Percentiles rank a stretch among this genome's conserved stretches.
phyloP scores from a whole-genome alignment of 1,284 basidiomycete species.

The Anthracocystis setariae region DNA sequence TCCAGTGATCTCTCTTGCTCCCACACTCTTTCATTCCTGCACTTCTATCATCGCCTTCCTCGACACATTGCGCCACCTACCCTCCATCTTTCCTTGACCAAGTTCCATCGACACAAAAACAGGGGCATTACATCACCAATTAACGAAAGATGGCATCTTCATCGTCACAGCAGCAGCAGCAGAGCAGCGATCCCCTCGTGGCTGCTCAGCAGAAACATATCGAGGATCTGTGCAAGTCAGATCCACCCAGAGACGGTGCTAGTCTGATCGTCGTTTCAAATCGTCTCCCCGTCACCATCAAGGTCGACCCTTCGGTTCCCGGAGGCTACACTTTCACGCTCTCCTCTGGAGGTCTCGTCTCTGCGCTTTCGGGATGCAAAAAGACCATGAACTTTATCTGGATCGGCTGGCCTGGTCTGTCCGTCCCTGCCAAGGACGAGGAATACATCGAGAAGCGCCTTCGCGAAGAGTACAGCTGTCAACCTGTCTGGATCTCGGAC shows the following conservation, averaged over 20 bases:
- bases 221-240: conserved; percentile 29
- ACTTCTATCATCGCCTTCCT: neutral
- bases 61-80: neutral
- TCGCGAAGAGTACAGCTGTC: conserved; percentile 93
- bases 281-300: conserved; percentile 77
- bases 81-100: no score
- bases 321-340: conserved; percentile 65
- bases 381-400: conserved; percentile 66
- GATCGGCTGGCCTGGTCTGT: conserved; percentile 67
- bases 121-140: no score
- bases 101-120: no score
- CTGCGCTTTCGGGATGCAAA: conserved; percentile 64
- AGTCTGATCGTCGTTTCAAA: conserved; percentile 95
- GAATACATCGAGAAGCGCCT: conserved; percentile 72
- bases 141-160: conserved; percentile 23
- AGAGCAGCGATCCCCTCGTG: conserved; percentile 21
- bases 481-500: conserved; percentile 96
- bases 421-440: conserved; percentile 55
- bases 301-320: conserved; percentile 57
- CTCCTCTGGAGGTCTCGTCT: conserved; percentile 66
- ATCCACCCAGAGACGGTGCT: conserved; percentile 36
- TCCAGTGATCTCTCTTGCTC: no score
- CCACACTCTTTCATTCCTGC: neutral
- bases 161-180: conserved; percentile 13
- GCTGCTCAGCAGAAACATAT: conserved; percentile 40